phyloP scores from a whole-genome alignment of 1,284 basidiomycete species.

The Ceratobasidium sp. region DNA sequence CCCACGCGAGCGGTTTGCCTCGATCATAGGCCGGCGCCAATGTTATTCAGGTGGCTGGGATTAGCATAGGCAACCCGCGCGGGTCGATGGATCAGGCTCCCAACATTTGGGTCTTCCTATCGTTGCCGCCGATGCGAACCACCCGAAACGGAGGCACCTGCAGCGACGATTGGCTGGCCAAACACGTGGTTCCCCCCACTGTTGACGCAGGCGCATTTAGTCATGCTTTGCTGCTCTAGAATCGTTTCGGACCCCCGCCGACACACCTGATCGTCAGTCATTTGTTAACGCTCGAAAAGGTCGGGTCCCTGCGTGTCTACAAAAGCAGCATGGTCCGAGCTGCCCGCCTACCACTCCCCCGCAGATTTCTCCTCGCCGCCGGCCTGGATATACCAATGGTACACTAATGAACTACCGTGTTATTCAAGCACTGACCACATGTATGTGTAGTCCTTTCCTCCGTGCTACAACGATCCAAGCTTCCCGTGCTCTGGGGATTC shows the following conservation, averaged over 20 bases:
- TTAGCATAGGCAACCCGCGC: slow-evolving; percentile 18
- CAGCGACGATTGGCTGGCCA: slow-evolving; percentile 38
- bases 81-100: not conserved
- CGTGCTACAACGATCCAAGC: slow-evolving; percentile 11
- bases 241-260: slow-evolving; percentile 34
- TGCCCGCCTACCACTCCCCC: not conserved
- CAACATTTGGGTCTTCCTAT: not conserved
- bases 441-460: slow-evolving; percentile 2
- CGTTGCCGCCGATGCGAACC: slow-evolving; percentile 24
- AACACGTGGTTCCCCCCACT: slow-evolving; percentile 18
- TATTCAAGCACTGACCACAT: not conserved
- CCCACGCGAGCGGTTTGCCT: slow-evolving; percentile 18
- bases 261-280: slow-evolving; percentile 38
- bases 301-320: slow-evolving; percentile 20
- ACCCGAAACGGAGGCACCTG: slow-evolving; percentile 8
- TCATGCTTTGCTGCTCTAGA: slow-evolving; percentile 8
- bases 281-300: slow-evolving; percentile 12
- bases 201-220: slow-evolving; percentile 23
- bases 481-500: slow-evolving; percentile 10
- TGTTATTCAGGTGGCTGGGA: slow-evolving; percentile 29
- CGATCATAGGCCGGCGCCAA: slow-evolving; percentile 29
- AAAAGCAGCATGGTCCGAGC: slow-evolving; percentile 22
- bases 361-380: not conserved
- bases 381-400: slow-evolving; percentile 6
- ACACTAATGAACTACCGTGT: not conserved